phyloP scores from a whole-genome alignment of 371 early-diverging fungal genomes.

The Paraphysoderma sedebokerense region DNA sequence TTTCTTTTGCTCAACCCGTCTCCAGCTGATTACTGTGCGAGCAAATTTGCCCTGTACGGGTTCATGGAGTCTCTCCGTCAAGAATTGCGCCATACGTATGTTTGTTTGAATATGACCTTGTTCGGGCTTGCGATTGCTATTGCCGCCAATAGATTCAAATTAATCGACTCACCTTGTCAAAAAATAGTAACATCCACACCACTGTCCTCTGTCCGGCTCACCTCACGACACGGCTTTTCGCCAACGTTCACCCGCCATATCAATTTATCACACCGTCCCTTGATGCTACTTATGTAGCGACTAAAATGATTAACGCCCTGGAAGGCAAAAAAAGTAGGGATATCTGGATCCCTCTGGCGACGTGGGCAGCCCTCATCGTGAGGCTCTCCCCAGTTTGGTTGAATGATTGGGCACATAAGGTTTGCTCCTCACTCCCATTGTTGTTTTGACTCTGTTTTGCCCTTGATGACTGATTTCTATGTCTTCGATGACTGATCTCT shows the following conservation, averaged over 20 bases:
- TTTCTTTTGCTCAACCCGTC: background rate
- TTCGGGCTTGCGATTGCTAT: background rate
- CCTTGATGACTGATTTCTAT: too few relatives aligned
- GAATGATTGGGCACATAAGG: background rate
- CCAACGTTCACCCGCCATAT: background rate
- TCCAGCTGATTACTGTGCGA: slow-evolving; percentile 26
- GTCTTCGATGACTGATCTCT: too few relatives aligned
- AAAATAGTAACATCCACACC: background rate
- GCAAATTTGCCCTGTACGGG: slow-evolving; percentile 19
- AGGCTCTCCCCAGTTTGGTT: background rate
- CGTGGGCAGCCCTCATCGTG: background rate
- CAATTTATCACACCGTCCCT: background rate
- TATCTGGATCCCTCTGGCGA: background rate
- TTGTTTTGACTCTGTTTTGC: too few relatives aligned
- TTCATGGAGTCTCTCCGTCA: slow-evolving; percentile 23
- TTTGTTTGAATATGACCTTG: background rate
- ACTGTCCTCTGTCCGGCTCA: background rate
- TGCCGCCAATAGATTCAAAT: background rate
- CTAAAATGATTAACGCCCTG: background rate
- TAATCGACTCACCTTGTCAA: too few relatives aligned
- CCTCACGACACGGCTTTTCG: background rate
- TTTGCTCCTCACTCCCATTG: background rate
- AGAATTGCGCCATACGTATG: slow-evolving; percentile 16
- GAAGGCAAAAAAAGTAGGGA: background rate
- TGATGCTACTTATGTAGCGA: background rate